Percentiles rank a stretch among this genome's conserved stretches.
These are phyloP conservation scores for Macrophomina tecta DNA, from an alignment of 2,329 filamentous ascomycete species.

Conservation along the genomic window DNA sequence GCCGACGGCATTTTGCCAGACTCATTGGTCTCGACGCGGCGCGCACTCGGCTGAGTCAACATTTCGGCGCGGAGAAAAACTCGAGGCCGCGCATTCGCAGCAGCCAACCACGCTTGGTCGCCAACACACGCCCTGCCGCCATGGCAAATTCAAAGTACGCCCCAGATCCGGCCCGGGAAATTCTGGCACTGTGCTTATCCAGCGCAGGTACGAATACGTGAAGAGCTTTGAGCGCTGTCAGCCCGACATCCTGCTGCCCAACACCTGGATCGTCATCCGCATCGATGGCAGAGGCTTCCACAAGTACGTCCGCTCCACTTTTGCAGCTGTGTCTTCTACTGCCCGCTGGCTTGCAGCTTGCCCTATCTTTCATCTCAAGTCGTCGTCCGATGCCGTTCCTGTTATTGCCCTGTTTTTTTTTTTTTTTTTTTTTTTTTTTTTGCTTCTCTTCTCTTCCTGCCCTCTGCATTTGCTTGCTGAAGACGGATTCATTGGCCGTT, in stretches of 20 bases:
- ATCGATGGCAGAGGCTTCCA: slow-evolving; percentile 95
- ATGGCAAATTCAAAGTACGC: slow-evolving; percentile 37
- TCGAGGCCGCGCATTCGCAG: neutral
- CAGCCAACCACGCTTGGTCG: neutral
- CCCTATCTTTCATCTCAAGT: slow-evolving; percentile 19
- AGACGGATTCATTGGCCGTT: too few species aligned
- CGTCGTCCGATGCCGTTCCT: neutral
- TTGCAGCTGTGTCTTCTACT: slow-evolving; percentile 12
- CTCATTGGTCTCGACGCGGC: too few species aligned
- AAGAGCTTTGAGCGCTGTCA: slow-evolving; percentile 78
- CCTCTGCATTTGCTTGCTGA: too few species aligned
- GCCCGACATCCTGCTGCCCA: slow-evolving; percentile 77
- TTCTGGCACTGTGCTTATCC: slow-evolving; percentile 4
- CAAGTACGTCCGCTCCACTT: slow-evolving; percentile 62
- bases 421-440: neutral
- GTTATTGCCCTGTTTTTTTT: neutral
- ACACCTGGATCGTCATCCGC: slow-evolving; percentile 94
- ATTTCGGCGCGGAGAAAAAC: slow-evolving; percentile 5
- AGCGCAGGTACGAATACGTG: slow-evolving; percentile 86
- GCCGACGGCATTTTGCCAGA: too few species aligned
- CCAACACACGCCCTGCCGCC: neutral
- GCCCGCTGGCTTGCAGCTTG: slow-evolving; percentile 3
- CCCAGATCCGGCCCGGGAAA: neutral
- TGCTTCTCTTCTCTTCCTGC: neutral
- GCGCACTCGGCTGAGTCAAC: slow-evolving; percentile 7